These are phyloP conservation scores for Citeromyces siamensis DNA, from an alignment of 1,139 yeast genomes.

Conservation along the genomic window DNA sequence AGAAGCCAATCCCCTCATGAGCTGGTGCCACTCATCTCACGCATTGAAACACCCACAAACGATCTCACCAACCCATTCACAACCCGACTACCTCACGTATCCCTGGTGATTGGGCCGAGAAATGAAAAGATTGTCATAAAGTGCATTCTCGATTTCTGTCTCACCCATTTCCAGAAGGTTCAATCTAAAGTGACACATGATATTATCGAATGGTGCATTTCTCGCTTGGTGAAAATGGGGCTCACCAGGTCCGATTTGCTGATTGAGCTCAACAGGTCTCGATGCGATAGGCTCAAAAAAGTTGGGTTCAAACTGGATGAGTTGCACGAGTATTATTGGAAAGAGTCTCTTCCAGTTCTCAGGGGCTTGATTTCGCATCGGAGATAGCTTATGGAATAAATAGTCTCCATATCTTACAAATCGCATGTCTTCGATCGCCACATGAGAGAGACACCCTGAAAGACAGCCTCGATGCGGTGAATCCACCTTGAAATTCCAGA, in stretches of 20 bases:
- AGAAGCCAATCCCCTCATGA: constrained; percentile 8
- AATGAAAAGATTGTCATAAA: neutral
- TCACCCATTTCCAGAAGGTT: neutral
- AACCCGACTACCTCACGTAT: constrained; percentile 10
- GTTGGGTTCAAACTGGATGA: constrained; percentile 8
- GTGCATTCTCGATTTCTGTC: neutral
- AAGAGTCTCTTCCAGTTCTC: neutral
- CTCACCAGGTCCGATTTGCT: constrained; percentile 8
- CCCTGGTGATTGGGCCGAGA: constrained; percentile 8
- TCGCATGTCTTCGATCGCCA: no score
- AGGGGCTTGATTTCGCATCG: neutral
- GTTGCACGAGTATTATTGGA: neutral
- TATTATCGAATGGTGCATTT: constrained; percentile 15
- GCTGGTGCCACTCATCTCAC: constrained; percentile 2
- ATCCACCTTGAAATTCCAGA: no score
- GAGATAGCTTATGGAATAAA: no score
- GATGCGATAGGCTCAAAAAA: constrained; percentile 9
- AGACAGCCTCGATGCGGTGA: no score
- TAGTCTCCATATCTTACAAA: no score
- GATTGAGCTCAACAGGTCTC: constrained; percentile 12
- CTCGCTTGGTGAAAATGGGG: constrained; percentile 11
- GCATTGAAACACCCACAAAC: constrained; percentile 8
- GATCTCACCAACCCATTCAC: constrained; percentile 16
- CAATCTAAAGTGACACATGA: constrained; percentile 6
- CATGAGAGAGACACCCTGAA: no score